Conservation (phyloP, 139 green algal species). For the Trebouxia sp. region DNA sequence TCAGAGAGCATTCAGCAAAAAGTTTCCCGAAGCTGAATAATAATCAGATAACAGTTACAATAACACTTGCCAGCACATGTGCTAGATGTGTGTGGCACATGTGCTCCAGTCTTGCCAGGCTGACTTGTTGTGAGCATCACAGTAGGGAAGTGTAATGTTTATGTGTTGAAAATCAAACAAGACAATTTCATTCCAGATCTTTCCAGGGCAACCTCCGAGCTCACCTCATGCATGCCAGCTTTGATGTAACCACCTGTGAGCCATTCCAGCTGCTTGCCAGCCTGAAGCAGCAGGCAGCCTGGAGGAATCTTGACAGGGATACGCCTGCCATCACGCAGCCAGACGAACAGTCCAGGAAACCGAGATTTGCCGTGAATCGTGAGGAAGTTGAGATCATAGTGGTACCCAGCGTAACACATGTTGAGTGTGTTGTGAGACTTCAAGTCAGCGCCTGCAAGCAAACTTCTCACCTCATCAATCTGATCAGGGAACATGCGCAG, state of each 20-base stretch:
- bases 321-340: slow-evolving; percentile 75
- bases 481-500: too few relatives aligned
- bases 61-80: too few relatives aligned
- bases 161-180: background rate
- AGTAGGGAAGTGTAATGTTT: background rate
- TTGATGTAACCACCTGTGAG: slow-evolving; percentile 82
- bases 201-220: background rate
- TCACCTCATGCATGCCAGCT: slow-evolving; percentile 91
- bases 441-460: slow-evolving; percentile 37
- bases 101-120: too few relatives aligned
- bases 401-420: slow-evolving; percentile 82
- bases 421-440: slow-evolving; percentile 52
- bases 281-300: slow-evolving; percentile 88
- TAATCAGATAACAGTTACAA: too few relatives aligned
- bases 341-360: slow-evolving; percentile 76
- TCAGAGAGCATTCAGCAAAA: too few relatives aligned
- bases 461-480: too few relatives aligned
- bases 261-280: slow-evolving; percentile 91
- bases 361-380: slow-evolving; percentile 86
- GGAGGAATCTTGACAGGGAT: slow-evolving; percentile 72
- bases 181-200: too few relatives aligned
- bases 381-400: slow-evolving; percentile 95
- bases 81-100: too few relatives aligned
- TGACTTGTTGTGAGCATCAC: too few relatives aligned
- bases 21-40: too few relatives aligned